Evolutionary conservation across 352 stramenopile species (phyloP).

Genomic region (Sclerospora graminicola): DNA sequence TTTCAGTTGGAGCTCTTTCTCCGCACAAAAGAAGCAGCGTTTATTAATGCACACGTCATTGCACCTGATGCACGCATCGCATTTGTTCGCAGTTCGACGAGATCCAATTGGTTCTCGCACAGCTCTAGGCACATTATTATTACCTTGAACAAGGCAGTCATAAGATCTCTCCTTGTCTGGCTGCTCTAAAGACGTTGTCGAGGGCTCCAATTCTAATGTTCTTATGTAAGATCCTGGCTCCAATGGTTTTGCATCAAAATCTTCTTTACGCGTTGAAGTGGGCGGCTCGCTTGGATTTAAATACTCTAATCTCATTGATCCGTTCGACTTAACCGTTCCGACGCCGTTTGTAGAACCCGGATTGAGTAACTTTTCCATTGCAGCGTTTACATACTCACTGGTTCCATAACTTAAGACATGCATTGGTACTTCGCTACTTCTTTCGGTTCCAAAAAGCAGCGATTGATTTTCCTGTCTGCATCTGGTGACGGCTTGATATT

Average conservation of each 20-base stretch:
- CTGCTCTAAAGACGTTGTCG: slow-evolving; percentile 1
- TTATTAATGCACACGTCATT: slow-evolving; percentile 63
- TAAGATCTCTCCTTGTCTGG: slow-evolving; percentile 4
- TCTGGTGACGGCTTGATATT: slow-evolving; percentile 13
- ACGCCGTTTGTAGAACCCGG: slow-evolving; percentile 14
- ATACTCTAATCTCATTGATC: slow-evolving; percentile 31
- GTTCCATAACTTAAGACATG: slow-evolving; percentile 10
- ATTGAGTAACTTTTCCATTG: slow-evolving; percentile 20
- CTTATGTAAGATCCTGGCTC: not conserved
- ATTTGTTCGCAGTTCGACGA: slow-evolving; percentile 30
- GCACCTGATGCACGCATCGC: slow-evolving; percentile 67
- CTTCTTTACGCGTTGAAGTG: slow-evolving; percentile 13
- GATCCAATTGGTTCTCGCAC: slow-evolving; percentile 9
- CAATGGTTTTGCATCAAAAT: slow-evolving; percentile 3
- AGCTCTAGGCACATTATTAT: slow-evolving; percentile 3
- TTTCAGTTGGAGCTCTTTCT: slow-evolving; percentile 65
- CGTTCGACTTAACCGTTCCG: slow-evolving; percentile 18
- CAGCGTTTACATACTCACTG: slow-evolving; percentile 13
- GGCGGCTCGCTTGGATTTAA: slow-evolving; percentile 24
- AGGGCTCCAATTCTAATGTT: slow-evolving; percentile 1
- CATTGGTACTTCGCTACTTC: slow-evolving; percentile 21
- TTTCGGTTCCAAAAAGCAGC: slow-evolving; percentile 15
- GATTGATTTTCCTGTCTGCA: slow-evolving; percentile 13
- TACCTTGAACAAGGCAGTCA: slow-evolving; percentile 2
- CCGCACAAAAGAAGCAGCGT: slow-evolving; percentile 59